Base-by-base conservation (phyloP, 2,329 filamentous ascomycete genomes). In the Fusarium sp. region DNA sequence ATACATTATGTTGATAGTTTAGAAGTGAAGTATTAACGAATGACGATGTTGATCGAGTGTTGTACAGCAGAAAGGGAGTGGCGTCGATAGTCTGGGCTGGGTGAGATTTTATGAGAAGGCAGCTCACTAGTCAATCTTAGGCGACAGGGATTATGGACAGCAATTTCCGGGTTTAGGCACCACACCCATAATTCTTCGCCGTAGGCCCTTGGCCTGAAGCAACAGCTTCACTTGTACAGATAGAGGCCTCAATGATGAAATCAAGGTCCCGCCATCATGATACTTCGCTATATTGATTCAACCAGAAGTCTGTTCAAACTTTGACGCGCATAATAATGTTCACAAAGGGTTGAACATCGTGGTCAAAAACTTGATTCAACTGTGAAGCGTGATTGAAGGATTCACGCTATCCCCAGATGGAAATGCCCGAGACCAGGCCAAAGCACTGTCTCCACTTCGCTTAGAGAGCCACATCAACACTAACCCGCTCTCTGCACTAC, bases 1-100 rank as follows among this genome's bases (percentile, higher is more conserved):
- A 18, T 30, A 55, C 68, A 70, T 70, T 37, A 13, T 49, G 13
- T 6, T 20, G 13, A 6, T 37, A n/a, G 18, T 48, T n/a, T 11
- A 25, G 22, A 12, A 27, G 13, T 37, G 16, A 24, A 56, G 12
- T 22, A 18, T 8, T 7, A 49, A 57, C 24, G 54, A 57, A 24
- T 40, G 54, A 40, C 54, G 30, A 47, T 49, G 4, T 49, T 57
- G 24, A 29, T 40, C n/a, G 54, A 57, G 24, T 22, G 54, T 57
- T 32, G 24, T 27, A 13, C 11, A 37, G 22, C 49, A 27, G 25
- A 27, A 20, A 42, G 37, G 11, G 30, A 20, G 24, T 10, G 49
- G 18, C 41, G 24, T 27, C 18, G 29, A 42, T 16, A 45, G 24
- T 41, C 24, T 27, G 49, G 49, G 49, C 10, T 25, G 14, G 24